Base-by-base conservation (phyloP, 2,329 filamentous ascomycete genomes). In the Pestalotiopsis sp. region DNA sequence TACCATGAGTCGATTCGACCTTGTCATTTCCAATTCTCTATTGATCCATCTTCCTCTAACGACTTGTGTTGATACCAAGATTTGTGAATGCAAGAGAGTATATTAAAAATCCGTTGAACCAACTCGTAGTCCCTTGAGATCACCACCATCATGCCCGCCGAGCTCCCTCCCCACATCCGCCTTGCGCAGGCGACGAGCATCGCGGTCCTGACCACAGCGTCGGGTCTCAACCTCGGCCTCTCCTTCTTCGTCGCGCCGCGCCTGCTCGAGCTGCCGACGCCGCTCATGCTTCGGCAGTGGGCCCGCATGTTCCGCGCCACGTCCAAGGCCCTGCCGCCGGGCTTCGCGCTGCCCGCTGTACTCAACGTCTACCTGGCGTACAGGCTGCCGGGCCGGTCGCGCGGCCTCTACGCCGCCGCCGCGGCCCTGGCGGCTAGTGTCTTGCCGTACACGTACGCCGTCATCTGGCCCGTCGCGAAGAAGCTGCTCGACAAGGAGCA, bases 261-360 rank as follows among this genome's bases (percentile, higher is more conserved):
- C 55, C 76, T 89, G 9, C 82, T 90, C 68, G 80, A 85, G 68
- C 84, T 86, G 0, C 88, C 88, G 1, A 82, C 84, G 1, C 83
- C 83, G 1, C 77, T 89, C 11, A 83, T 89, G 69, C 83, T 86
- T 39, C 80, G 80, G 52, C 88, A 90, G 77, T 90, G 86, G 86
- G 72, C 76, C 68, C 79, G 74, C 55, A 75, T 82, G 68, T 85
- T 79, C 75, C 72, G 75, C 20, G 71, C 73, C 2, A 84, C 83
- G 64, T 79, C 74, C 65, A 69, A 71, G n/a, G 66, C 80, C 52
- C 80, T 83, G 22, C 81, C 82, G 0, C 69, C 77, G 1, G 67
- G 83, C 9, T 76, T 81, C 5, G 67, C 82, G n/a, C 30, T 83
- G 30, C 78, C 82, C 3, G 78, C 79, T 1, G 66, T 81, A 1